Percentiles rank a stretch among this genome's conserved stretches.
phyloP scores from a whole-genome alignment of 371 early-diverging fungal species.

The Nematocida major region DNA sequence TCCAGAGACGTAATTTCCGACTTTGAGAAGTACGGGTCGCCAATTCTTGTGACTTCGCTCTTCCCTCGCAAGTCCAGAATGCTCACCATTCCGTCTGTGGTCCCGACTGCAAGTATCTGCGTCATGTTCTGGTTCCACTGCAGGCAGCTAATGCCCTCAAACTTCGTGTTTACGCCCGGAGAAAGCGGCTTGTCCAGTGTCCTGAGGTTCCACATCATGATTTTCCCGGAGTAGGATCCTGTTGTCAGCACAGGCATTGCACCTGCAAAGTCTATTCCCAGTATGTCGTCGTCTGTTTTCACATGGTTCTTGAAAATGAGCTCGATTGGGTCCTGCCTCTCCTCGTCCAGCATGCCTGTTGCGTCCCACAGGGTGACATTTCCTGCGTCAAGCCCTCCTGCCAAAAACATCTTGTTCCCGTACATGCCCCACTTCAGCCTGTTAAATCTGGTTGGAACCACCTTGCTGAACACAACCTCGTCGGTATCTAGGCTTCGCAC shows the following conservation, averaged over 20 bases:
- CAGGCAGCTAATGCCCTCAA: constrained; percentile 51
- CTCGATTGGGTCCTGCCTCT: constrained; percentile 31
- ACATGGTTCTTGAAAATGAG: constrained; percentile 14
- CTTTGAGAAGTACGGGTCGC: constrained; percentile 32
- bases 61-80: constrained; percentile 63
- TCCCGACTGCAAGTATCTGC: constrained; percentile 60
- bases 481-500: constrained; percentile 53
- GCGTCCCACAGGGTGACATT: constrained; percentile 50
- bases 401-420: constrained; percentile 47
- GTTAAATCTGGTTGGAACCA: constrained; percentile 61
- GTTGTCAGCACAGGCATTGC: constrained; percentile 60
- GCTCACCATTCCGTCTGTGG: constrained; percentile 56
- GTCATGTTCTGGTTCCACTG: constrained; percentile 63
- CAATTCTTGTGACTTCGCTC: constrained; percentile 56
- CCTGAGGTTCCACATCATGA: constrained; percentile 60
- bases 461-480: constrained; percentile 44
- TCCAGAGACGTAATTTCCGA: constrained; percentile 43
- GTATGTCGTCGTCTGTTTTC: constrained; percentile 57
- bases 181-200: constrained; percentile 60
- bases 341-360: constrained; percentile 9
- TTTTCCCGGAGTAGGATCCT: constrained; percentile 57
- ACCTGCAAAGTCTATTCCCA: constrained; percentile 60
- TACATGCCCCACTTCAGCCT: constrained; percentile 61
- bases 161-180: constrained; percentile 54
- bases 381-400: constrained; percentile 60